phyloP scores from a whole-genome alignment of 208 protist genomes.

The Trypanosomatidae sp. region DNA sequence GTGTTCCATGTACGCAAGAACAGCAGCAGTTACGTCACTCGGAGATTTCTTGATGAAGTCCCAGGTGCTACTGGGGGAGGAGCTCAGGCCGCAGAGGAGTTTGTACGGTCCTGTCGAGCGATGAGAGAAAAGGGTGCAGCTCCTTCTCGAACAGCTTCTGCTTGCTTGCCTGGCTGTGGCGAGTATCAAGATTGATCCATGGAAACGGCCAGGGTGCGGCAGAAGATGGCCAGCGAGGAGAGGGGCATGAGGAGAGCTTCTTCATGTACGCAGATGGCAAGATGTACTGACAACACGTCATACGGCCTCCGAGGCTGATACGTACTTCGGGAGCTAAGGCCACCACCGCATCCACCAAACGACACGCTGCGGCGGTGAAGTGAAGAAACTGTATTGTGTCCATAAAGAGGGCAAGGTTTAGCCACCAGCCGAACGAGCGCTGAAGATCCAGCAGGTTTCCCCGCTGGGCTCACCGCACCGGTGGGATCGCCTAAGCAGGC shows the following conservation, averaged over 20 bases:
- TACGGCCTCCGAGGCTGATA: neutral
- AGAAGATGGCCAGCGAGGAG: slow-evolving; percentile 5
- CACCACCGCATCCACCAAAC: slow-evolving; percentile 5
- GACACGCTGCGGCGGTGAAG: slow-evolving; percentile 20
- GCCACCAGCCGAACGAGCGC: slow-evolving; percentile 37
- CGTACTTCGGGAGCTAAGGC: neutral
- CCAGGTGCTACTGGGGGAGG: neutral
- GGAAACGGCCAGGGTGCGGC: slow-evolving; percentile 27
- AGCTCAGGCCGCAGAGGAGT: slow-evolving; percentile 4
- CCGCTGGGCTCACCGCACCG: neutral
- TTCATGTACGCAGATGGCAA: slow-evolving; percentile 41
- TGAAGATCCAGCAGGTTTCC: neutral
- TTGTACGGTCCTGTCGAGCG: slow-evolving; percentile 4
- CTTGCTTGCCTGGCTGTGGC: slow-evolving; percentile 23
- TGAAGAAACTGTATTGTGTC: slow-evolving; percentile 23
- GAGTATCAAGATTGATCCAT: slow-evolving; percentile 20
- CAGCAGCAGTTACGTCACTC: slow-evolving; percentile 10
- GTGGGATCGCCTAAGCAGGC: neutral
- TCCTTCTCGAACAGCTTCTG: slow-evolving; percentile 20
- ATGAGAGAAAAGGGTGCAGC: slow-evolving; percentile 4
- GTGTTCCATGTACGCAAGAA: slow-evolving; percentile 5
- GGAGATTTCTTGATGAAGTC: slow-evolving; percentile 5
- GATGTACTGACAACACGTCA: slow-evolving; percentile 23
- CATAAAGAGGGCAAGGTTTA: slow-evolving; percentile 31
- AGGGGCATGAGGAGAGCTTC: slow-evolving; percentile 17